Percentiles rank a stretch among this genome's conserved stretches.
These are phyloP conservation scores for Solanum phureja DNA, from an alignment of 257 asterid genomes.

Conservation along the genomic window DNA sequence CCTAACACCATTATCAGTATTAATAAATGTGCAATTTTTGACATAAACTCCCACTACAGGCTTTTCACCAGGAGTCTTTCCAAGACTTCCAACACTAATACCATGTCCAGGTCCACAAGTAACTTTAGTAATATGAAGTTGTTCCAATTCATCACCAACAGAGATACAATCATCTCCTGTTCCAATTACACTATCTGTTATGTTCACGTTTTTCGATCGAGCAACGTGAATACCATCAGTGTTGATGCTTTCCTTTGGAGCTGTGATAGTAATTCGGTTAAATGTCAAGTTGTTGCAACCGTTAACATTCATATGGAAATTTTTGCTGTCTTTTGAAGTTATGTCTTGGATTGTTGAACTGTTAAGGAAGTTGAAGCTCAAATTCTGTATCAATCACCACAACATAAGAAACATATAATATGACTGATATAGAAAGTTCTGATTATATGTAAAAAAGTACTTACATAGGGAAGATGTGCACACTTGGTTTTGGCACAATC, in stretches of 20 bases:
- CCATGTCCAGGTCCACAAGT: slow-evolving; percentile 43
- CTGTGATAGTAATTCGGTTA: not conserved
- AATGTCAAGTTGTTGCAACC: slow-evolving; percentile 22
- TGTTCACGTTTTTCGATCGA: slow-evolving; percentile 7
- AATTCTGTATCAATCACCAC: slow-evolving; percentile 9
- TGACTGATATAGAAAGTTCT: too few species aligned
- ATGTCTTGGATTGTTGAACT: slow-evolving; percentile 9
- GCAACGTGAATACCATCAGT: slow-evolving; percentile 40
- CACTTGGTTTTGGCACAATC: slow-evolving; percentile 14
- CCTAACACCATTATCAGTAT: slow-evolving; percentile 24
- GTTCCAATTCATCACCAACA: slow-evolving; percentile 18
- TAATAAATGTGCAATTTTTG: slow-evolving; percentile 16
- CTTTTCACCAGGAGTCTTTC: slow-evolving; percentile 13
- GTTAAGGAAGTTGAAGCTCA: slow-evolving; percentile 16
- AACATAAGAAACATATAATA: not conserved
- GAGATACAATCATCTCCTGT: slow-evolving; percentile 43
- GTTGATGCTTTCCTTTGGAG: slow-evolving; percentile 30
- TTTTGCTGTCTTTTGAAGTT: slow-evolving; percentile 20
- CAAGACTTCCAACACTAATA: slow-evolving; percentile 32
- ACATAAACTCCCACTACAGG: slow-evolving; percentile 17
- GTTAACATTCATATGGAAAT: slow-evolving; percentile 24
- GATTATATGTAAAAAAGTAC: not conserved
- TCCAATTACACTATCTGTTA: slow-evolving; percentile 6
- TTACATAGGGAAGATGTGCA: slow-evolving; percentile 13
- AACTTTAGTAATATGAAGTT: slow-evolving; percentile 10